Percentiles rank a stretch among this genome's conserved stretches.
Evolutionary conservation across 2,329 filamentous ascomycete species (phyloP).

Genomic region (Cladosporium phlei): DNA sequence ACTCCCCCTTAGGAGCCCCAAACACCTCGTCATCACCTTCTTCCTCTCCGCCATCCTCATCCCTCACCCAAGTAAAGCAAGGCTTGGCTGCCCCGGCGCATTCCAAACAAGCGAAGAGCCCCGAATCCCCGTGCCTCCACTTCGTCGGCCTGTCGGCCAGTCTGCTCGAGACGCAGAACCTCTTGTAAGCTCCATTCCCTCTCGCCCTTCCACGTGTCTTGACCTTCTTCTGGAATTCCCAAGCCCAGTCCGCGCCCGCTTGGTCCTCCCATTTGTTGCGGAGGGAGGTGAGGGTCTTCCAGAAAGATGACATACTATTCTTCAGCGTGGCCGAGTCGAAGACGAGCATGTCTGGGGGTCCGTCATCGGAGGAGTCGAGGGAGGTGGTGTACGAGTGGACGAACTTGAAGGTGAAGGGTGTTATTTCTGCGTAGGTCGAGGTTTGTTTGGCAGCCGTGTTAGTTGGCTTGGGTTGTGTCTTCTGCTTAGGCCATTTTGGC

Average conservation of each 20-base stretch:
- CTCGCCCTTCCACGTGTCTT: conserved; percentile 10
- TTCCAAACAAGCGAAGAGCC: conserved; percentile 23
- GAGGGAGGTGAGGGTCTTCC: conserved; percentile 14
- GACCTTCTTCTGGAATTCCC: conserved; percentile 18
- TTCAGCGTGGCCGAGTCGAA: conserved; percentile 8
- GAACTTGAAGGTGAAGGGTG: conserved; percentile 8
- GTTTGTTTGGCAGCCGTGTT: background rate
- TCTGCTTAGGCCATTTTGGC: background rate
- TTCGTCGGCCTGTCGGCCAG: conserved; percentile 16
- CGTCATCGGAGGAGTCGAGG: background rate
- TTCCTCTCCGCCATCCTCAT: conserved; percentile 20
- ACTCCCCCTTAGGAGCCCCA: conserved; percentile 16
- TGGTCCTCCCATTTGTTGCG: conserved; percentile 21
- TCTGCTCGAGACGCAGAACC: conserved; percentile 22
- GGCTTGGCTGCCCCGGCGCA: conserved; percentile 21
- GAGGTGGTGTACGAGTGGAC: conserved; percentile 1
- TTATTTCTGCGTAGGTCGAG: background rate
- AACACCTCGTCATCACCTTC: conserved; percentile 22
- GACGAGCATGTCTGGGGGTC: background rate
- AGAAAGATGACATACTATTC: conserved; percentile 15
- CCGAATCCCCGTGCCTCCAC: conserved; percentile 22
- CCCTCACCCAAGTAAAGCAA: conserved; percentile 21
- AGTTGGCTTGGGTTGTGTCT: background rate
- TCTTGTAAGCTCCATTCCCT: background rate
- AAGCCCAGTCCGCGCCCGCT: conserved; percentile 21